Evolutionary conservation across 345 rosid genomes (phyloP).

Genomic region (Salix purpurea): DNA sequence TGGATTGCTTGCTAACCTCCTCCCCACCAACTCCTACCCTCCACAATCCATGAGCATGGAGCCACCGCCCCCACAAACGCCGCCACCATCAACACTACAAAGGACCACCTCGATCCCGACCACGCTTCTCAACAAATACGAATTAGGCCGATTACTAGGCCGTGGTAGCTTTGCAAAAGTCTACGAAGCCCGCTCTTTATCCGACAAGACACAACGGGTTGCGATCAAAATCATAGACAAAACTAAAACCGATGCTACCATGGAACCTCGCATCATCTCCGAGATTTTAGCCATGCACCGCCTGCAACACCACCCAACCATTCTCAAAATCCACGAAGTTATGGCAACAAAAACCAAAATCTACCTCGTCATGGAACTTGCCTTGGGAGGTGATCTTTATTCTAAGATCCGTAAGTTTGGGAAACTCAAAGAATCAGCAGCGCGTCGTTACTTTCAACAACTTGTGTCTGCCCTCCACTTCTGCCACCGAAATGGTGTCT

Average conservation of each 20-base stretch:
- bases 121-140: conserved; percentile 60
- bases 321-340: conserved; percentile 76
- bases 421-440: conserved; percentile 44
- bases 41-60: conserved; percentile 14
- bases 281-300: conserved; percentile 87
- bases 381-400: conserved; percentile 72
- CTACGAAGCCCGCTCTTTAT: conserved; percentile 50
- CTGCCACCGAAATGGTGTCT: conserved; percentile 78
- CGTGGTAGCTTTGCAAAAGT: conserved; percentile 75
- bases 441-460: conserved; percentile 69
- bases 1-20: not conserved
- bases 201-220: conserved; percentile 30
- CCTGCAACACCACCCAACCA: conserved; percentile 67
- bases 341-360: conserved; percentile 81
- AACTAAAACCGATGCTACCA: conserved; percentile 33
- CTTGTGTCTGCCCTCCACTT: conserved; percentile 66
- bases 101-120: conserved; percentile 15
- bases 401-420: conserved; percentile 40
- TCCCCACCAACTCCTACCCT: not conserved
- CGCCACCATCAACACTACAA: conserved; percentile 1
- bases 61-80: conserved; percentile 4
- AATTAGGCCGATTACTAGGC: conserved; percentile 56
- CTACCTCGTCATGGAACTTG: conserved; percentile 76
- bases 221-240: conserved; percentile 77
- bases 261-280: conserved; percentile 59